These are phyloP conservation scores for Cucumis cinereus DNA, from an alignment of 306 rosid genomes.

Conservation along the genomic window DNA sequence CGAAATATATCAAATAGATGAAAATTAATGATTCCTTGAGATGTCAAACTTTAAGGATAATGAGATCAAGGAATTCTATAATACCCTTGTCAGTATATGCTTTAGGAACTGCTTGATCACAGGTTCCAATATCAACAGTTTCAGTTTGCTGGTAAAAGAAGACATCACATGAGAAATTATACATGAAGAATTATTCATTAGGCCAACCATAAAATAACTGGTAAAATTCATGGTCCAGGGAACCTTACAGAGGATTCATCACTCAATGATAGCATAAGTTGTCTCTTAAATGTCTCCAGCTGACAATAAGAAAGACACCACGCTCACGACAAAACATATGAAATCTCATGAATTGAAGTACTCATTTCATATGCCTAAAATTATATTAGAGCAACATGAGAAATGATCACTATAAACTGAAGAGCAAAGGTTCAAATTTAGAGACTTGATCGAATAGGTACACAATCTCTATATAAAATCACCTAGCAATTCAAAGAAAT, in stretches of 20 bases:
- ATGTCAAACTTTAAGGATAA: slow-evolving; percentile 6
- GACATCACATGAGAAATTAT: slow-evolving; percentile 1
- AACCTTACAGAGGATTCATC: slow-evolving; percentile 77
- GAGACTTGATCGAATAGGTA: not conserved
- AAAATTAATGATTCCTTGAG: not conserved
- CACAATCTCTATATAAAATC: not conserved
- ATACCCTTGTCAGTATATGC: slow-evolving; percentile 80
- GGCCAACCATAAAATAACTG: slow-evolving; percentile 9
- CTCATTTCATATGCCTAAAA: not conserved
- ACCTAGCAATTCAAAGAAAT: not conserved
- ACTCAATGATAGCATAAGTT: slow-evolving; percentile 76
- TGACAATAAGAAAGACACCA: slow-evolving; percentile 18
- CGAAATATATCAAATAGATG: not conserved
- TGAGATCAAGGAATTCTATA: slow-evolving; percentile 9
- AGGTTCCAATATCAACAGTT: slow-evolving; percentile 86
- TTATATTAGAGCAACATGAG: not conserved
- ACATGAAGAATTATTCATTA: not conserved
- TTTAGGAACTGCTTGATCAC: slow-evolving; percentile 81
- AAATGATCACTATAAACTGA: not conserved
- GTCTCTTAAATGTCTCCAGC: slow-evolving; percentile 89
- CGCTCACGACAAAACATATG: not conserved
- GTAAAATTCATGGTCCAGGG: not conserved
- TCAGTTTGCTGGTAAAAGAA: slow-evolving; percentile 44
- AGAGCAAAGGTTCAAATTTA: not conserved
- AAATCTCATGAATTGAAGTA: not conserved